Evolutionary conservation across 2,329 filamentous ascomycete genomes (phyloP), one percentile per base, ranked within the genome.

Genomic region (Diplodia scrobiculata): DNA sequence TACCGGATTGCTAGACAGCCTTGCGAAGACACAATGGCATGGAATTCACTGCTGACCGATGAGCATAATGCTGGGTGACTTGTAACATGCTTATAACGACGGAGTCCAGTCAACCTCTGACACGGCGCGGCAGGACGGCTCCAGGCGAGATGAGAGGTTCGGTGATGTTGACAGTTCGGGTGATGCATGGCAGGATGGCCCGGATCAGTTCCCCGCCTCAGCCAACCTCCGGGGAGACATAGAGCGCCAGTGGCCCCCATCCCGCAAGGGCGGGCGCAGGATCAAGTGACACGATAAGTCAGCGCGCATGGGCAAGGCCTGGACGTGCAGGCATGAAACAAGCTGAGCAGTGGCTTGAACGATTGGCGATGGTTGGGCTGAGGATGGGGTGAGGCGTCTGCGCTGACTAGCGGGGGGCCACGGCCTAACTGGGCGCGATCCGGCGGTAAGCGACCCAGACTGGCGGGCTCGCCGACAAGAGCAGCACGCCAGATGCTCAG

Each of bases 111-210:
- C 45, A 45, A 41, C 41, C 58, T 60, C 58, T 36, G n/a, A 25
- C 58, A 36, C 7, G 17, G 11, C 41, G 14, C 41, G 19, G 41
- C 27, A 34, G 10, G 58, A n/a, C 9, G 41, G 27, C 6, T 17
- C 58, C 58, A 13, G 38, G 41, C 9, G 55, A 47, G 55, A 32
- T 27, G 55, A 14, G 36, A 29, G 27, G 45, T 13, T 62, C 58
- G 58, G 58, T 50, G 58, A 62, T 62, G 21, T 34, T 25, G n/a
- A 62, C 58, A 29, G 13, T 50, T 45, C 45, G 58, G 58, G 29
- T 25, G 58, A 62, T 62, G 58, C 36, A 45, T 50, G 27, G 25
- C 58, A 36, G 58, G 45, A 50, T 50, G 45, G 25, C 27, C 34
- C 58, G 58, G 58, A 36, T 45, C 41, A 62, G 45, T 36, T 34